phyloP scores from a whole-genome alignment of 495 filamentous ascomycete species.

The Neurospora hispaniola region DNA sequence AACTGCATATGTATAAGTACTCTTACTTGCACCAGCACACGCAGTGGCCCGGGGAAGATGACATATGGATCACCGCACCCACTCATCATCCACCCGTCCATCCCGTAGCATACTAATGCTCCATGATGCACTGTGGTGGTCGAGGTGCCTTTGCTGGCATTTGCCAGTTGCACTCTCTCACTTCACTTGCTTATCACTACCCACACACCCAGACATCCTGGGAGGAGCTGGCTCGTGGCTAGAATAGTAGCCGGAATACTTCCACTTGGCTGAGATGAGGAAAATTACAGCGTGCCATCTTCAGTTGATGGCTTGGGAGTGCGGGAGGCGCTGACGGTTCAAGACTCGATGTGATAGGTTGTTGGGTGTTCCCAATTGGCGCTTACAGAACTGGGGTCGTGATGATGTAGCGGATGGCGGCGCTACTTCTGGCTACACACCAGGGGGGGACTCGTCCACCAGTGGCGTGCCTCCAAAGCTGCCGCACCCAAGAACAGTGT shows the following conservation, averaged over 20 bases:
- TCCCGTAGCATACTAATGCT: background rate
- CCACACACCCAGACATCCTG: slow-evolving; percentile 4
- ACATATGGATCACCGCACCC: background rate
- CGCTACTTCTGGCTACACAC: slow-evolving; percentile 23
- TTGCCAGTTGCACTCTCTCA: background rate
- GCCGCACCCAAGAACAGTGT: slow-evolving; percentile 37
- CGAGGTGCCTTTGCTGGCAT: background rate
- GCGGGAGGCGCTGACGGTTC: slow-evolving; percentile 10
- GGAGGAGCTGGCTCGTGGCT: slow-evolving; percentile 7
- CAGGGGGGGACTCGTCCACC: slow-evolving; percentile 28
- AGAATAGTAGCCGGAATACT: slow-evolving; percentile 9
- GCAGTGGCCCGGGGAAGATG: background rate
- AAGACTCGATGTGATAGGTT: slow-evolving; percentile 35
- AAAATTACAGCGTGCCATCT: slow-evolving; percentile 1
- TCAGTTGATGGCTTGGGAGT: slow-evolving; percentile 3
- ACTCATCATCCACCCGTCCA: background rate
- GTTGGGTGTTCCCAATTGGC: slow-evolving; percentile 36
- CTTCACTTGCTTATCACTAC: background rate
- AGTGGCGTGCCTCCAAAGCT: slow-evolving; percentile 31
- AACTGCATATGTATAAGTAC: background rate
- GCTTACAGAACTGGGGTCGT: slow-evolving; percentile 36
- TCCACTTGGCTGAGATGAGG: background rate
- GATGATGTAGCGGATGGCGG: slow-evolving; percentile 35
- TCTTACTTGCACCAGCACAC: background rate
- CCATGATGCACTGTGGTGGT: background rate